These are phyloP conservation scores for Tritrichomonas musculus DNA, from an alignment of 208 protist species.

Conservation along the genomic window DNA sequence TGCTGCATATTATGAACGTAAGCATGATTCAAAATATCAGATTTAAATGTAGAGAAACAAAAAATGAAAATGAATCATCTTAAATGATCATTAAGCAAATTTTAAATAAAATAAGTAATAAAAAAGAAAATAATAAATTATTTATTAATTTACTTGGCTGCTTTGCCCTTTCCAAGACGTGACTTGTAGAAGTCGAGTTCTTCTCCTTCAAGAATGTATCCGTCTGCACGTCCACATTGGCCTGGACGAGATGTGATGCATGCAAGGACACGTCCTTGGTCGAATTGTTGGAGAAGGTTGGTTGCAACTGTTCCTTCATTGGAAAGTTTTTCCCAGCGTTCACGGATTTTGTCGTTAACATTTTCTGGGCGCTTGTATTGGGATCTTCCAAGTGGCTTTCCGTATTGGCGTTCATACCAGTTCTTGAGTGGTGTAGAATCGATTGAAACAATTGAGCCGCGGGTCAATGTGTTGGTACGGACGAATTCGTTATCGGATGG, in stretches of 20 bases:
- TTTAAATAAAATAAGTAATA: background rate
- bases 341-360: background rate
- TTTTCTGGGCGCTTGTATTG: background rate
- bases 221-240: conserved; percentile 31
- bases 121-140: background rate
- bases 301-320: background rate
- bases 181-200: conserved; percentile 17
- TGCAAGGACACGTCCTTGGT: conserved; percentile 18
- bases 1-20: no score
- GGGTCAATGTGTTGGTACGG: conserved; percentile 30
- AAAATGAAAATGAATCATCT: no score
- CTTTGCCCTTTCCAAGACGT: background rate
- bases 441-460: background rate
- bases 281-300: background rate
- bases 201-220: conserved; percentile 34
- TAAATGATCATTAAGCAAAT: background rate
- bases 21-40: no score
- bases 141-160: conserved; percentile 31
- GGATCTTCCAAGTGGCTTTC: background rate
- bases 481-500: conserved; percentile 11
- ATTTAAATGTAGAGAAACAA: no score
- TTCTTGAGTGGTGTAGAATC: conserved; percentile 30
- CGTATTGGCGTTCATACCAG: conserved; percentile 11
- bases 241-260: conserved; percentile 26
- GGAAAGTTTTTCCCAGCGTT: background rate